Base-by-base conservation (phyloP, 192 early-diverging fungal genomes). In the Thoreauomyces humboldtii region DNA sequence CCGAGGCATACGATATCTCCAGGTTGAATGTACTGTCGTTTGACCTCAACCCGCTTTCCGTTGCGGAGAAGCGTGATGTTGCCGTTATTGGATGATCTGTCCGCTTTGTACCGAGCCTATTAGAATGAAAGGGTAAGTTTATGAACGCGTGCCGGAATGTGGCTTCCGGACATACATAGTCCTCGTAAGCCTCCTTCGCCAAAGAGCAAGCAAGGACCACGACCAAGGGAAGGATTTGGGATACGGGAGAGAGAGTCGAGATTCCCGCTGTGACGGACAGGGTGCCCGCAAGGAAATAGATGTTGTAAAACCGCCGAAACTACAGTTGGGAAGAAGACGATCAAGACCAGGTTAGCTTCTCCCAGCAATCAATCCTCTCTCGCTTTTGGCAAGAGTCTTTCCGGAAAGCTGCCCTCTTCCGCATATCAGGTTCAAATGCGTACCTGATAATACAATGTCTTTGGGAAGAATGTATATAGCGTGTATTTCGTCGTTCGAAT, bases 401-500 rank as follows among this genome's bases (percentile, higher is more conserved):
- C n/a, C n/a, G n/a, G n/a, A n/a, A n/a, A n/a, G n/a, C n/a, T n/a
- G n/a, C n/a, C n/a, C n/a, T n/a, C n/a, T n/a, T n/a, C n/a, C n/a
- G n/a, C n/a, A n/a, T n/a, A n/a, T n/a, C n/a, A n/a, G n/a, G n/a
- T n/a, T n/a, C n/a, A n/a, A n/a, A n/a, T n/a, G 17, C 89, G 83
- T 71, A 98, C 95, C 82, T 98, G 94, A 74, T 92, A 88, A 73
- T 89, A 89, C 43, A 99, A 72, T 59, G 92, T 95, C 71, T 91
- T 88, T 11, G 96, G 96, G 31, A 99, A 73, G 72, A 97, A 99
- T 0, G 91, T 87, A 21, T 92, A 60, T 12, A 91, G 71, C 9
- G 93, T 93, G 77, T 96, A 97, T 71, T 97, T 98, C n/a, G 93
- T 88, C 0, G 95, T 98, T 51, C 84, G 81, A 37, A 98, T 88